Conservation (phyloP, 352 stramenopile species). For the Phytopythium aichiense region DNA sequence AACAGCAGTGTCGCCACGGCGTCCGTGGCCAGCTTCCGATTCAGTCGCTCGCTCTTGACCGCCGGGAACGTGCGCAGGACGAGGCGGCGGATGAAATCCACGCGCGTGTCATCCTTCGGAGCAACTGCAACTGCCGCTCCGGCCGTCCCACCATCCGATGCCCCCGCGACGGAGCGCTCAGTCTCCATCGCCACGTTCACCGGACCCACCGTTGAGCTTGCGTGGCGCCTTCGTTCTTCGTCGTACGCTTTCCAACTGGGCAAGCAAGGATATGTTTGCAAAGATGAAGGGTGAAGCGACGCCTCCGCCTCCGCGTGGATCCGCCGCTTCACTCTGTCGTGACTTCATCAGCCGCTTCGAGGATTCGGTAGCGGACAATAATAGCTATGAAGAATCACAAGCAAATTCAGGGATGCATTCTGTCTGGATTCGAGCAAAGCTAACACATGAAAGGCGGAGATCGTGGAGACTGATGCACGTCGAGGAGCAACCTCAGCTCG, state of each 20-base stretch:
- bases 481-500: neutral
- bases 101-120: conserved; percentile 51
- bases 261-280: neutral
- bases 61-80: conserved; percentile 64
- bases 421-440: too few species aligned
- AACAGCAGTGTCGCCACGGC: conserved; percentile 54
- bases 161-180: neutral
- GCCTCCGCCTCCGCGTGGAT: neutral
- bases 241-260: neutral
- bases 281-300: neutral
- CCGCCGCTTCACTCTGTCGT: neutral
- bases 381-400: too few species aligned
- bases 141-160: neutral
- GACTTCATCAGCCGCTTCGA: neutral
- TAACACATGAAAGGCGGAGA: too few species aligned
- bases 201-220: neutral
- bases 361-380: too few species aligned
- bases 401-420: too few species aligned
- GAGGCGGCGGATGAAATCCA: conserved; percentile 63
- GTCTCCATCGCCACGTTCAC: neutral
- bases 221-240: neutral
- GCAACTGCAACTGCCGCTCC: neutral
- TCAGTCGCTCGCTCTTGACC: conserved; percentile 53
- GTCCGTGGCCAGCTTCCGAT: conserved; percentile 62
- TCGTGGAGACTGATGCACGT: neutral